Evolutionary conservation across 176 grass and related monocot species (phyloP).

Genomic region (Musa acuminata): DNA sequence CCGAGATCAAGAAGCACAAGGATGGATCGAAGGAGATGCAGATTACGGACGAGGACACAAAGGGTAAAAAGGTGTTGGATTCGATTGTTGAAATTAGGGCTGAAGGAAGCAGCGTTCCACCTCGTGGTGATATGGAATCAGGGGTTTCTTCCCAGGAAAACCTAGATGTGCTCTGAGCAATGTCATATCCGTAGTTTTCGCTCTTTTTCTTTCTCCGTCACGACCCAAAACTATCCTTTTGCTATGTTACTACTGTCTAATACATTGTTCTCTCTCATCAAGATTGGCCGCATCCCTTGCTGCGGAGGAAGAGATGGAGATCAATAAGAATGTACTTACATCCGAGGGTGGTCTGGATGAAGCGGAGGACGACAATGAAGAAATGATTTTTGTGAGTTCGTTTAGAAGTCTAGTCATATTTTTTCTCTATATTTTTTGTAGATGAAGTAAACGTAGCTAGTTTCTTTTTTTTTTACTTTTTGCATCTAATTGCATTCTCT

Average conservation of each 20-base stretch:
- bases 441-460: no score
- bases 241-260: conserved; percentile 25
- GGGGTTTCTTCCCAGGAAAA: conserved; percentile 33
- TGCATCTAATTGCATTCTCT: no score
- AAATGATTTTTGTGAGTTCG: conserved; percentile 65
- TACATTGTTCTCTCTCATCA: conserved; percentile 16
- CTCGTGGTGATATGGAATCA: conserved; percentile 10
- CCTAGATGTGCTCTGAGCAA: conserved; percentile 78
- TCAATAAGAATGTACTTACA: conserved; percentile 25
- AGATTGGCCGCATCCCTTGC: conserved; percentile 84
- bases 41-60: conserved; percentile 19
- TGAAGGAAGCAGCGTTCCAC: conserved; percentile 11
- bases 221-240: not conserved
- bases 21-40: conserved; percentile 45
- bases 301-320: conserved; percentile 61
- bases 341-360: conserved; percentile 31
- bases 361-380: conserved; percentile 49
- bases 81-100: conserved; percentile 3
- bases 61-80: conserved; percentile 15
- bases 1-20: conserved; percentile 49
- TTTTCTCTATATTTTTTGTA: no score
- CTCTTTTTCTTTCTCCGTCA: conserved; percentile 6
- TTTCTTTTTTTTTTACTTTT: no score
- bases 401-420: not conserved
- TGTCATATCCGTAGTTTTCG: not conserved